Percentiles rank a stretch among this genome's conserved stretches.
phyloP scores from a whole-genome alignment of 73 alveolate species.

The Paramecium sexaurelia region DNA sequence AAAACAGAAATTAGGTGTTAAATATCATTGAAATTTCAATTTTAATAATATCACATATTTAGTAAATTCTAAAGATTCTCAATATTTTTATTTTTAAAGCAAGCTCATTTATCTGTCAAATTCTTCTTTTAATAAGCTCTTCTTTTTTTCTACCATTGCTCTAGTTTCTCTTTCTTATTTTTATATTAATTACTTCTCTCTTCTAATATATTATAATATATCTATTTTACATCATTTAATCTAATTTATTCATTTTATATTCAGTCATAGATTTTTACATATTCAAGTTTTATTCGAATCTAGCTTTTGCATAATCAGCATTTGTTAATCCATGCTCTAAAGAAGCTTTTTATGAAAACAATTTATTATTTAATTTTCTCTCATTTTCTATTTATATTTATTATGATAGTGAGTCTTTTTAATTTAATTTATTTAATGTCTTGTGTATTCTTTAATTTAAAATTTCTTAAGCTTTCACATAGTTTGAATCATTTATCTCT shows the following conservation, averaged over 20 bases:
- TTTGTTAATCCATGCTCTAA: not conserved
- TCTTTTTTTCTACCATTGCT: conserved; percentile 40
- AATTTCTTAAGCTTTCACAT: not conserved
- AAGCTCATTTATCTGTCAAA: conserved; percentile 17
- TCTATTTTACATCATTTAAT: not conserved
- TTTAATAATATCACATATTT: not conserved
- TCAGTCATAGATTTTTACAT: not conserved
- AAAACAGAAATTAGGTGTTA: not conserved
- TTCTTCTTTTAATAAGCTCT: not conserved
- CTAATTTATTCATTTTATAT: conserved; percentile 21
- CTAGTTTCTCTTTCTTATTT: conserved; percentile 11
- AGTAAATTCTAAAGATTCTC: conserved; percentile 9
- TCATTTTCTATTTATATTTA: not conserved
- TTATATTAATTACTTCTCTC: not conserved
- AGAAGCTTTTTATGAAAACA: not conserved
- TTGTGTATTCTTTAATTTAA: not conserved
- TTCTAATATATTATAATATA: not conserved
- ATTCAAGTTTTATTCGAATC: not conserved
- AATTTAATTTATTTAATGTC: not conserved
- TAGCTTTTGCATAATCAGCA: not conserved
- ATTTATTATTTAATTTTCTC: conserved; percentile 6
- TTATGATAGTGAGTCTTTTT: conserved; percentile 6
- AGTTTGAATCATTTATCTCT: not conserved
- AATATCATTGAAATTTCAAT: not conserved
- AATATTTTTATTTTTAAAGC: not conserved